Base-by-base conservation (phyloP, 495 filamentous ascomycete genomes). In the Xylaria longipes region DNA sequence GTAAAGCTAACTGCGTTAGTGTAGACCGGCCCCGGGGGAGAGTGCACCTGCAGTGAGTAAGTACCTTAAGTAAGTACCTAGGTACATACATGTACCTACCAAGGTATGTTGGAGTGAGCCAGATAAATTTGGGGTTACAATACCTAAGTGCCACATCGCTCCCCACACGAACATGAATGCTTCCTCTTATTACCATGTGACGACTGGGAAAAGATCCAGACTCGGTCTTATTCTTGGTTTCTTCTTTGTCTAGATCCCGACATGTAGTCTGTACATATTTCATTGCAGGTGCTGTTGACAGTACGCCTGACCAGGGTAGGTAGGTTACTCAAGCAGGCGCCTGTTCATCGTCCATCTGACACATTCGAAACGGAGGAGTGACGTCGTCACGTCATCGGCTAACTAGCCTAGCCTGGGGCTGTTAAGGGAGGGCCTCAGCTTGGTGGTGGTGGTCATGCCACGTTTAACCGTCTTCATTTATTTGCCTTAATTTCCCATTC, bases 351-450 rank as follows among this genome's bases (percentile, higher is more conserved):
- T 35, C 54, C 54, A 58, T 62, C 58, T 63, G 37, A 60, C 57
- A 60, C 33, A 35, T 9, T 3, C 17, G 31, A 11, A 37, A 37
- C 33, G 17, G 31, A 29, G 7, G 52, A 37, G 33, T 60, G 57
- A 56, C 48, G 65, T 70, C 68, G 68, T 70, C 57, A 70, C 68
- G 43, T 60, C 39, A 33, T 64, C 69, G 6, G 48, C 46, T 43
- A 63, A 43, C 45, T 20, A 17, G 39, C 15, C 41, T 48, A 64
- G 31, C 54, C 46, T 35, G 57, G n/a, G 27, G 61, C 52, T 29
- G 72, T 37, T 39, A 33, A 45, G 37, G n/a, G 14, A 65, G 25
- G 22, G 20, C 22, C 37, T 65, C 15, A 46, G 7, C 43, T 65
- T 45, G n/a, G 39, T 46, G 3, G 39, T 46, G 3, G 43, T 25